A percentile compares a stretch with the other conserved stretches of the same genome.
Conservation (phyloP, 2,329 filamentous ascomycete genomes). For the Cladophialophora carrionii region DNA sequence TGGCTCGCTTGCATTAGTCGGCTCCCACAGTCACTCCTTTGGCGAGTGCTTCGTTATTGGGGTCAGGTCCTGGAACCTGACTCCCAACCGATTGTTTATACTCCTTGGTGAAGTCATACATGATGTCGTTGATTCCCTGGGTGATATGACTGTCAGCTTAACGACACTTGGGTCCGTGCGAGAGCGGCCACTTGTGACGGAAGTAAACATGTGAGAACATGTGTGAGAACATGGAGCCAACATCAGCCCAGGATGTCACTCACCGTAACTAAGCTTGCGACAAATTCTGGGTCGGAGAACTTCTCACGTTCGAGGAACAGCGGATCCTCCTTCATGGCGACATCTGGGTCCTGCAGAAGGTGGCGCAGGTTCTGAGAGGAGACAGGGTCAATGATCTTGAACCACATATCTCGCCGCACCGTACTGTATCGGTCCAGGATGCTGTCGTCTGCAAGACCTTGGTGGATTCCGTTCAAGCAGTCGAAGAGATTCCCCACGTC, state of each 20-base stretch:
- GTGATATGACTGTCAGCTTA: not conserved
- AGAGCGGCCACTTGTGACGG: too few species aligned
- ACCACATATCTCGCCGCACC: conserved; percentile 47
- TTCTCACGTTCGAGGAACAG: conserved; percentile 33
- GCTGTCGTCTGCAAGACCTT: conserved; percentile 44
- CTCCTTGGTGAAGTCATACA: conserved; percentile 5
- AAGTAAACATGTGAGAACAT: too few species aligned
- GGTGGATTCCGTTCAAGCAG: conserved; percentile 55
- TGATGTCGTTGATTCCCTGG: conserved; percentile 4
- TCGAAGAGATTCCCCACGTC: conserved; percentile 66
- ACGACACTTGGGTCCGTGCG: too few species aligned
- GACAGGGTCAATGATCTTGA: conserved; percentile 46
- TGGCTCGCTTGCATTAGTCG: not conserved
- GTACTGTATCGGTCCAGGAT: conserved; percentile 52
- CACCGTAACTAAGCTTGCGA: conserved; percentile 13
- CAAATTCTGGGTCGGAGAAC: conserved; percentile 11
- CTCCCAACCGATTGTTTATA: not conserved
- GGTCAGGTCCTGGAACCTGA: not conserved
- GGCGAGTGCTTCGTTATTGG: not conserved
- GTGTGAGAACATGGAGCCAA: not conserved
- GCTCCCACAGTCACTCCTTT: conserved; percentile 1
- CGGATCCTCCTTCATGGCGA: conserved; percentile 43
- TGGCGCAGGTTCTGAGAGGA: conserved; percentile 50
- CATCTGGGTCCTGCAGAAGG: conserved; percentile 45
- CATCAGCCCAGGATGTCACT: not conserved